Evolutionary conservation across 768 basidiomycete species (phyloP).

Genomic region (Clathrus columnatus): DNA sequence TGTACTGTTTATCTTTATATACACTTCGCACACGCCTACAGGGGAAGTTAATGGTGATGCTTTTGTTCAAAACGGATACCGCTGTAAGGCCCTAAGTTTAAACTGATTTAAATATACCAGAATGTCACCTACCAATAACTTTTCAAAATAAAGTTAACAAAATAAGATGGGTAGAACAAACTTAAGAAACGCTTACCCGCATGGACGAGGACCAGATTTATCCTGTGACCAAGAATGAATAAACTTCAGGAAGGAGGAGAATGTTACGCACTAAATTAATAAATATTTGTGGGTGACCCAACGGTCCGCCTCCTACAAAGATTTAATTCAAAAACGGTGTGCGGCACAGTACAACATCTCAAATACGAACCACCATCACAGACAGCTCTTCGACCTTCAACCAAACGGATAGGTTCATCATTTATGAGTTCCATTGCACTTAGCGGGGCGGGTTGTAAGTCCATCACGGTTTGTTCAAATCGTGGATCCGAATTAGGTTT

Average conservation of each 20-base stretch:
- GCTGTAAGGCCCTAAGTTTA: constrained; percentile 32
- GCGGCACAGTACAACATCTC: not conserved
- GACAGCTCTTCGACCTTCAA: constrained; percentile 74
- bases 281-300: constrained; percentile 95
- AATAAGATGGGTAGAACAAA: constrained; percentile 2
- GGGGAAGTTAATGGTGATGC: constrained; percentile 42
- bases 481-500: constrained; percentile 55
- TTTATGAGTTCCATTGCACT: constrained; percentile 88
- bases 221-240: constrained; percentile 47
- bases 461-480: constrained; percentile 87
- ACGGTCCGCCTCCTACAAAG: constrained; percentile 72
- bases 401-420: constrained; percentile 76
- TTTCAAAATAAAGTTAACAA: constrained; percentile 9
- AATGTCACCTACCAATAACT: constrained; percentile 28
- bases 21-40: not conserved
- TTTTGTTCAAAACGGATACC: constrained; percentile 87
- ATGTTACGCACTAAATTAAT: constrained; percentile 74
- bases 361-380: constrained; percentile 86
- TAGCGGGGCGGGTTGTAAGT: constrained; percentile 79
- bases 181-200: constrained; percentile 59
- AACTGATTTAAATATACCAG: not conserved
- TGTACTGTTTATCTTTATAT: constrained; percentile 6
- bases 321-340: constrained; percentile 4
- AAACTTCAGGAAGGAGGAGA: constrained; percentile 3
- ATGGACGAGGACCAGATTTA: constrained; percentile 76